Evolutionary conservation across 1,139 yeast genomes (phyloP).

Genomic region (Lodderomyces beijingensis): DNA sequence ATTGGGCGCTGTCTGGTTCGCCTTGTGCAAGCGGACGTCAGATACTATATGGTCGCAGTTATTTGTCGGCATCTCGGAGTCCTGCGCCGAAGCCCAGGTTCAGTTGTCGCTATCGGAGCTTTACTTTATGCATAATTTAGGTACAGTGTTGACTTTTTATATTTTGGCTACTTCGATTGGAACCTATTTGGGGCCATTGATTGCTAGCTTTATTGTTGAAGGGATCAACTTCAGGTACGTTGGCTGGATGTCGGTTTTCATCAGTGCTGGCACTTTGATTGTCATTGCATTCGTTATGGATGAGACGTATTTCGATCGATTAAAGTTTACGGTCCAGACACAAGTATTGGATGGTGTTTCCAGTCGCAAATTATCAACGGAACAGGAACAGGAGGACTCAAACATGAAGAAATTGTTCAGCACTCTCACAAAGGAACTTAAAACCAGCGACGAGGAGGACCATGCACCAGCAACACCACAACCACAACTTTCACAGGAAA

Average conservation of each 20-base stretch:
- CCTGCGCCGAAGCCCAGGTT: constrained; percentile 89
- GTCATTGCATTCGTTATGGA: constrained; percentile 60
- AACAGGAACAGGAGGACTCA: constrained; percentile 10
- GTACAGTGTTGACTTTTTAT: constrained; percentile 70
- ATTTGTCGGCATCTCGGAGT: constrained; percentile 80
- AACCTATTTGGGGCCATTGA: constrained; percentile 74
- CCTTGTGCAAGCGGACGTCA: constrained; percentile 46
- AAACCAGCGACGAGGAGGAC: background rate
- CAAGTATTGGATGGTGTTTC: constrained; percentile 6
- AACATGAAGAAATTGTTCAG: background rate
- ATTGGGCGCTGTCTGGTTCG: constrained; percentile 75
- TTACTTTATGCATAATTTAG: constrained; percentile 75
- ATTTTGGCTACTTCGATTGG: constrained; percentile 79
- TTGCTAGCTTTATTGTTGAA: constrained; percentile 64
- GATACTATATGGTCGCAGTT: constrained; percentile 83
- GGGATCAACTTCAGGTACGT: constrained; percentile 62
- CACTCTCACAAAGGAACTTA: too few species aligned
- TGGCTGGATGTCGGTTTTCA: constrained; percentile 75
- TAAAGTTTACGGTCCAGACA: constrained; percentile 5
- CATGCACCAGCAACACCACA: too few species aligned
- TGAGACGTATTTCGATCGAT: constrained; percentile 66
- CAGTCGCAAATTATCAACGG: constrained; percentile 1
- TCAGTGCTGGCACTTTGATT: constrained; percentile 55
- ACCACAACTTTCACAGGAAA: too few species aligned
- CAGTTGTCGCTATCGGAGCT: constrained; percentile 74